Conservation (phyloP, 495 filamentous ascomycete genomes). For the Trichoderma parareesei region DNA sequence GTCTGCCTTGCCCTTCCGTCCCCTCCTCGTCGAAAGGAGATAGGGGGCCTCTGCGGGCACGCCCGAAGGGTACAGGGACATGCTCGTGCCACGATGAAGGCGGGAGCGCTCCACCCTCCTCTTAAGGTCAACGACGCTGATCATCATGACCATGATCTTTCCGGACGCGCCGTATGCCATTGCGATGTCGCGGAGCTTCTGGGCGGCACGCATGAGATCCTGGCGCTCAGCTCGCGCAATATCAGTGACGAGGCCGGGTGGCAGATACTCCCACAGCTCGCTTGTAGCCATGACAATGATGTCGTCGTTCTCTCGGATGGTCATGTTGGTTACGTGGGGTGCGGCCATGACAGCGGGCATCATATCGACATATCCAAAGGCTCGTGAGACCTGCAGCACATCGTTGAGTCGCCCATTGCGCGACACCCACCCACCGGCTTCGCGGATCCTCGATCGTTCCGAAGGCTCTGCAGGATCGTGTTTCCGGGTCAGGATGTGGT, state of each 20-base stretch:
- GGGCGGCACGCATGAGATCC: slow-evolving; percentile 93
- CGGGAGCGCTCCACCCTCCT: slow-evolving; percentile 64
- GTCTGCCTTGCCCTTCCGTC: slow-evolving; percentile 59
- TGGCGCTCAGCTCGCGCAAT: slow-evolving; percentile 70
- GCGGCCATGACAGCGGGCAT: slow-evolving; percentile 92
- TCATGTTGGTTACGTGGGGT: slow-evolving; percentile 70
- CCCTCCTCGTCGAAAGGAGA: slow-evolving; percentile 50
- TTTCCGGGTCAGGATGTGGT: slow-evolving; percentile 74
- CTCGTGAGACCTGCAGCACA: slow-evolving; percentile 78
- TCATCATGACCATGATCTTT: slow-evolving; percentile 98
- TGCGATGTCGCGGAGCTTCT: slow-evolving; percentile 89
- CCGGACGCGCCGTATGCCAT: slow-evolving; percentile 87
- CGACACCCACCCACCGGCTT: slow-evolving; percentile 92
- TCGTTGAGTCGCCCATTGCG: slow-evolving; percentile 92
- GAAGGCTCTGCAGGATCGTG: slow-evolving; percentile 81
- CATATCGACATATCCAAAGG: slow-evolving; percentile 87
- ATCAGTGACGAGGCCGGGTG: slow-evolving; percentile 83
- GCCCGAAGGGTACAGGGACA: slow-evolving; percentile 70
- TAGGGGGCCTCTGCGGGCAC: slow-evolving; percentile 58
- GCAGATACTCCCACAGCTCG: slow-evolving; percentile 91
- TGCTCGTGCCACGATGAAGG: slow-evolving; percentile 59
- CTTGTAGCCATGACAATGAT: slow-evolving; percentile 84
- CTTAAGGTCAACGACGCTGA: slow-evolving; percentile 84
- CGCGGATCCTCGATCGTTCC: slow-evolving; percentile 83
- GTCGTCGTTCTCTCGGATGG: slow-evolving; percentile 83